Evolutionary conservation across 2,329 filamentous ascomycete species (phyloP), one percentile per base, ranked within the genome.

Genomic region (Phyllachora maydis): DNA sequence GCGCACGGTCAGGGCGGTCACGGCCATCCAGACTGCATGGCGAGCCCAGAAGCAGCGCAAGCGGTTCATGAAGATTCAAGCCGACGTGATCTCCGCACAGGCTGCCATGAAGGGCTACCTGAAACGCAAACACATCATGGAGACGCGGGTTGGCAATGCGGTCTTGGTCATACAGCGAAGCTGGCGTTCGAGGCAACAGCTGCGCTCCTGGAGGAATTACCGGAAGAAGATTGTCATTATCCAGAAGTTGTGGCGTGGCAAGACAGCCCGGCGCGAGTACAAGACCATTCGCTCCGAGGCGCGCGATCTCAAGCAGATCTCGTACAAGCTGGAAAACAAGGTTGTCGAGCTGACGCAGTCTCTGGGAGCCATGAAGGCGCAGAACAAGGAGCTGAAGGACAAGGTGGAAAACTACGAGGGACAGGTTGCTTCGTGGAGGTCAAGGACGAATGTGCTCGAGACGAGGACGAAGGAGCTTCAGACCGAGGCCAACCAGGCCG

Each of bases 271-370:
- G 34, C 67, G 62, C 35, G 71, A 67, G 23, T 98, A 98, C 61
- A 95, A 92, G 66, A 69, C 59, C 37, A 55, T 91, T 30, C 79
- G 88, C 35, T 83, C 93, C 50, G 88, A 98, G 51, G 88, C 88
- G 34, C 77, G 88, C 42, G 90, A 98, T 56, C 66, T 98, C 46
- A 95, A 95, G 61, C 85, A 95, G 50, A 98, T 98, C 37, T 95
- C 88, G 3, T 98, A 98, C 61, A 95, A 92, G 59, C 59, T 98
- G 38, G 88, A 98, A 50, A 95, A 98, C 64, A 98, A 98, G 68
- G 88, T 98, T 32, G 81, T 98, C 32, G 88, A 98, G 54, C 65
- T 98, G 40, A 98, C 88, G 2, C 88, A 98, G 48, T 79, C 75
- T 23, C 53, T 98, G 37, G 83, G 88, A 34, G 73, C 81, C 7